Percentiles rank a stretch among this genome's conserved stretches.
Conservation (phyloP, 2,329 filamentous ascomycete species). For the Phaeosphaeria sp. region DNA sequence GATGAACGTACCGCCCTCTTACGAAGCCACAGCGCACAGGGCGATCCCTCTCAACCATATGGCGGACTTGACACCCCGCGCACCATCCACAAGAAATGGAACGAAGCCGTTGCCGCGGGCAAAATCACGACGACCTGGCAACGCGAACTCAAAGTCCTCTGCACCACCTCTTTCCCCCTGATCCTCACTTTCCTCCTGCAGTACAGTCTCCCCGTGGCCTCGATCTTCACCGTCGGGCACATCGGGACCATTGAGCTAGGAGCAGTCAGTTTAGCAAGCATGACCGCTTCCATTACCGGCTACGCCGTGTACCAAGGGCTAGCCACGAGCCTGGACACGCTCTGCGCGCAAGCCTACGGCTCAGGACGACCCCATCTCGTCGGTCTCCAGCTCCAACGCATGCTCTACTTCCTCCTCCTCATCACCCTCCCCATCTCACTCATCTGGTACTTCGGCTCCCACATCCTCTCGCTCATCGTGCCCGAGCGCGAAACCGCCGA, state of each 20-base stretch:
- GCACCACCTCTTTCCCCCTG: slow-evolving; percentile 55
- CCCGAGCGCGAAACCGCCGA: slow-evolving; percentile 74
- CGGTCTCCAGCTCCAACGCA: slow-evolving; percentile 80
- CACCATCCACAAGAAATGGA: slow-evolving; percentile 44
- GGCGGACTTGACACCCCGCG: slow-evolving; percentile 60
- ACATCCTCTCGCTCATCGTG: slow-evolving; percentile 69
- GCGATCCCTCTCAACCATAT: slow-evolving; percentile 49
- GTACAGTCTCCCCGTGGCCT: slow-evolving; percentile 56
- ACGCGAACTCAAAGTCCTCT: slow-evolving; percentile 83
- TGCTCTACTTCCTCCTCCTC: slow-evolving; percentile 77
- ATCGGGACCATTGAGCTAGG: slow-evolving; percentile 58
- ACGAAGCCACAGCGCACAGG: slow-evolving; percentile 30
- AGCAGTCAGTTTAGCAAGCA: slow-evolving; percentile 55
- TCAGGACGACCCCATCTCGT: slow-evolving; percentile 90
- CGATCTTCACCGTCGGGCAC: slow-evolving; percentile 58
- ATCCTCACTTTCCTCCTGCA: slow-evolving; percentile 59
- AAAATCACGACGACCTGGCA: slow-evolving; percentile 90
- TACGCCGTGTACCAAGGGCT: slow-evolving; percentile 66
- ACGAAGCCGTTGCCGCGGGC: slow-evolving; percentile 81
- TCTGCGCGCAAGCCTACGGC: slow-evolving; percentile 93
- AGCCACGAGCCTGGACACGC: slow-evolving; percentile 87
- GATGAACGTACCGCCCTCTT: slow-evolving; percentile 59
- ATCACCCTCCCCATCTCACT: slow-evolving; percentile 75
- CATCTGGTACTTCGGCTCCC: slow-evolving; percentile 73
- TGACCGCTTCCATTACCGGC: slow-evolving; percentile 59